Evolutionary conservation across 371 early-diverging fungal species (phyloP).

Genomic region (Zopfochytrium polystomum): DNA sequence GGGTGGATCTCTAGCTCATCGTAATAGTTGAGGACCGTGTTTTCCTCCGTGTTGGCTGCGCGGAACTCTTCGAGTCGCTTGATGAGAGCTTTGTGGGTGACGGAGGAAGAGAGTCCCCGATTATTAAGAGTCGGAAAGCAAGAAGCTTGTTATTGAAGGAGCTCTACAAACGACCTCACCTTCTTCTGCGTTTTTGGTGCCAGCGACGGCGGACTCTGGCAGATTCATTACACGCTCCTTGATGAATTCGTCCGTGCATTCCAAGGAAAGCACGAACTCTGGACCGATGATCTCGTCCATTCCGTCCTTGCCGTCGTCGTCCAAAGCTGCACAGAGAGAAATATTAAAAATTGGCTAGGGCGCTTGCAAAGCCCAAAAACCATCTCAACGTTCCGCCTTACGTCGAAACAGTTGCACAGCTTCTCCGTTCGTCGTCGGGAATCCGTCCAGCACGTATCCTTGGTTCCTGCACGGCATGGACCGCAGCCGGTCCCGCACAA

Average conservation of each 20-base stretch:
- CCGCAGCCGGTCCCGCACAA: slow-evolving; percentile 46
- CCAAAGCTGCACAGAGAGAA: slow-evolving; percentile 21
- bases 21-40: slow-evolving; percentile 53
- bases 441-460: slow-evolving; percentile 56
- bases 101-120: neutral
- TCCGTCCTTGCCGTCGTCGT: slow-evolving; percentile 49
- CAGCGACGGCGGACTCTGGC: slow-evolving; percentile 49
- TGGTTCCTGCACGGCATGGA: slow-evolving; percentile 55
- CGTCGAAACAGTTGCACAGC: slow-evolving; percentile 44
- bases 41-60: slow-evolving; percentile 47
- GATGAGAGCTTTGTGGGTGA: slow-evolving; percentile 23
- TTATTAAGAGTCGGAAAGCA: neutral
- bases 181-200: slow-evolving; percentile 49
- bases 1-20: slow-evolving; percentile 57
- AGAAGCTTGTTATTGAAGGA: no score
- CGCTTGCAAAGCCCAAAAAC: neutral
- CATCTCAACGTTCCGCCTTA: slow-evolving; percentile 9
- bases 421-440: slow-evolving; percentile 42
- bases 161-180: slow-evolving; percentile 31
- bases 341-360: slow-evolving; percentile 3
- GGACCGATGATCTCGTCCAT: slow-evolving; percentile 43
- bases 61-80: slow-evolving; percentile 50
- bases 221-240: slow-evolving; percentile 51
- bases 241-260: slow-evolving; percentile 47
- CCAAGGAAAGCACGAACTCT: slow-evolving; percentile 46